These are phyloP conservation scores for Hypericum perforatum DNA, from an alignment of 345 rosid species.

Conservation along the genomic window DNA sequence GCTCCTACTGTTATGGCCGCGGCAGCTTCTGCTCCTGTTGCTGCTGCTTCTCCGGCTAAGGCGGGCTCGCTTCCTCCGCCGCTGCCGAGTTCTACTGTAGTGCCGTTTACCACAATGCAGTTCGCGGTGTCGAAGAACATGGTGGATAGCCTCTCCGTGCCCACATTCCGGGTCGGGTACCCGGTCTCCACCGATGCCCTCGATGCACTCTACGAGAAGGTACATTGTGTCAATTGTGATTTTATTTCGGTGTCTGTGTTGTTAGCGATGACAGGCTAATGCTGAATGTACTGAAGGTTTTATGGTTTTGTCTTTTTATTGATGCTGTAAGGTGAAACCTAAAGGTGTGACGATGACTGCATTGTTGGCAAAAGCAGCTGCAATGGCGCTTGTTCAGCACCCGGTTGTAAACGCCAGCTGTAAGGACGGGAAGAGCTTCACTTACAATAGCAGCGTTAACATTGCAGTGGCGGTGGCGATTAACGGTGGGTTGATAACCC, in stretches of 20 bases:
- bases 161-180: slow-evolving; percentile 88
- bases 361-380: slow-evolving; percentile 83
- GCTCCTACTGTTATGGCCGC: slow-evolving; percentile 20
- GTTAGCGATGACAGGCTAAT: background rate
- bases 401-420: slow-evolving; percentile 89
- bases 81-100: too few species aligned
- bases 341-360: slow-evolving; percentile 98
- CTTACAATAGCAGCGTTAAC: slow-evolving; percentile 60
- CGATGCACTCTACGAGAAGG: slow-evolving; percentile 80
- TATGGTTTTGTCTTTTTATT: slow-evolving; percentile 2
- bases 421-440: slow-evolving; percentile 78
- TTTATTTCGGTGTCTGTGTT: background rate
- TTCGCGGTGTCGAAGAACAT: slow-evolving; percentile 78
- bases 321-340: slow-evolving; percentile 56
- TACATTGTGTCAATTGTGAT: slow-evolving; percentile 10
- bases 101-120: slow-evolving; percentile 89
- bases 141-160: slow-evolving; percentile 77
- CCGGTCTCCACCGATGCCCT: slow-evolving; percentile 74
- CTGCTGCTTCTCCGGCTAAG: slow-evolving; percentile 19
- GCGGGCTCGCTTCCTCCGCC: slow-evolving; percentile 43
- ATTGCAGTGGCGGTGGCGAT: slow-evolving; percentile 93
- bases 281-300: background rate
- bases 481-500: slow-evolving; percentile 89
- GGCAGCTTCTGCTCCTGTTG: slow-evolving; percentile 20
- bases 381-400: slow-evolving; percentile 87